Conservation (phyloP, 169 alveolate genomes). For the Cryptosporidium andersoni region DNA sequence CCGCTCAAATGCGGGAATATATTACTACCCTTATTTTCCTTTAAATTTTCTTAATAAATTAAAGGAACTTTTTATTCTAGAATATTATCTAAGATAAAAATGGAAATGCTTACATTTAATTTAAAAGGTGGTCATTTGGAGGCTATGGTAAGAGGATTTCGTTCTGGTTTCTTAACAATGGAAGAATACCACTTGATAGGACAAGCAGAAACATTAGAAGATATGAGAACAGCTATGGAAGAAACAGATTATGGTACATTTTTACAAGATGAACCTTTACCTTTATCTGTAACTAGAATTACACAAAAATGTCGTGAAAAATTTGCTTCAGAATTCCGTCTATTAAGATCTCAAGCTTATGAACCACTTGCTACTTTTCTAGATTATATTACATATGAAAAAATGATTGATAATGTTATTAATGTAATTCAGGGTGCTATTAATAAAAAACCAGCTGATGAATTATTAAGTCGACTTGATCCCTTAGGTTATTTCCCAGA, state of each 20-base stretch:
- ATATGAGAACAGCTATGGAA: slow-evolving; percentile 91
- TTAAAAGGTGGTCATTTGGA: slow-evolving; percentile 96
- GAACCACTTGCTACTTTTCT: slow-evolving; percentile 86
- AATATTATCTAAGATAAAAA: slow-evolving; percentile 34
- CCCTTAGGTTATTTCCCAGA: slow-evolving; percentile 98
- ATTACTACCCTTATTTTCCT: too few species aligned
- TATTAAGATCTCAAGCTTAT: slow-evolving; percentile 88
- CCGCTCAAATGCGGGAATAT: too few species aligned
- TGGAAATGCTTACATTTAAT: slow-evolving; percentile 93
- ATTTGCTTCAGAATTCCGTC: slow-evolving; percentile 93
- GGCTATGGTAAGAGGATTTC: slow-evolving; percentile 94
- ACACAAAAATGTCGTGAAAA: slow-evolving; percentile 92
- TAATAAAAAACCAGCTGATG: slow-evolving; percentile 90
- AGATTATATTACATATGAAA: slow-evolving; percentile 90
- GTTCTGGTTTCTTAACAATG: slow-evolving; percentile 93
- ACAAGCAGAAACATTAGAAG: slow-evolving; percentile 88
- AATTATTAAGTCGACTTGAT: slow-evolving; percentile 91
- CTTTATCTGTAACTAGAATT: slow-evolving; percentile 89
- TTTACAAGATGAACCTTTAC: slow-evolving; percentile 92
- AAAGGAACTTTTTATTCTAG: slow-evolving; percentile 22
- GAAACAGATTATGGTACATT: slow-evolving; percentile 97
- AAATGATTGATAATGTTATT: slow-evolving; percentile 98
- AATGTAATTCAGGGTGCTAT: slow-evolving; percentile 96
- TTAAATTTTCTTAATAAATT: neutral
- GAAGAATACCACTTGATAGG: slow-evolving; percentile 90